Percentiles rank a stretch among this genome's conserved stretches.
Evolutionary conservation across 1,284 basidiomycete species (phyloP).

Genomic region (Trichosporon coremiiforme): DNA sequence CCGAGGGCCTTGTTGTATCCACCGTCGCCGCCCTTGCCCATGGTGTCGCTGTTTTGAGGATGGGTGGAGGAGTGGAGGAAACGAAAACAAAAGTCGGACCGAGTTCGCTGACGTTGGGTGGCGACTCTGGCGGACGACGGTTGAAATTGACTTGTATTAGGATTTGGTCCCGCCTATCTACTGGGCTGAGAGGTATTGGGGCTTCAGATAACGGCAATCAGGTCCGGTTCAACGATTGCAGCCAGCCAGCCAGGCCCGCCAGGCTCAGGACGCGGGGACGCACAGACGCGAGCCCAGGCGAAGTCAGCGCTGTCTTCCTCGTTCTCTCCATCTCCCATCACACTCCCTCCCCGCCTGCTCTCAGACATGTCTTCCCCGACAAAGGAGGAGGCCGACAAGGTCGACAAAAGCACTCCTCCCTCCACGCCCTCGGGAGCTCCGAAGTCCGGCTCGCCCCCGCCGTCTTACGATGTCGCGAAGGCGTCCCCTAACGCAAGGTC

Average conservation of each 20-base stretch:
- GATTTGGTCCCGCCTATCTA: conserved; percentile 13
- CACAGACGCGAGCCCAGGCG: background rate
- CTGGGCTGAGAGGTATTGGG: background rate
- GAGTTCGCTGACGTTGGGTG: background rate
- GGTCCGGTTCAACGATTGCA: background rate
- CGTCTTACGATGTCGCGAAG: background rate
- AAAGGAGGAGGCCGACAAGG: background rate
- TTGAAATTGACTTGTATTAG: background rate
- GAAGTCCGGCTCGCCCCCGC: conserved; percentile 23
- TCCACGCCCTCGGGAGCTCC: conserved; percentile 42
- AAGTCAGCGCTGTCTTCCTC: background rate
- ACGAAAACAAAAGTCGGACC: conserved; percentile 8
- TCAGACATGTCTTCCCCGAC: background rate
- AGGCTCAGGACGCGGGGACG: background rate
- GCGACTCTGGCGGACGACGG: background rate
- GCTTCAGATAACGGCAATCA: conserved; percentile 19
- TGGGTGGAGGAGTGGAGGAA: background rate
- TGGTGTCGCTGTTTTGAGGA: conserved; percentile 29
- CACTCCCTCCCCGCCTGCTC: background rate
- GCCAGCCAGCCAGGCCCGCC: no score
- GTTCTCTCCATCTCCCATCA: conserved; percentile 7
- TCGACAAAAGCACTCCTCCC: background rate
- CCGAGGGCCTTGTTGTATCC: conserved; percentile 88
- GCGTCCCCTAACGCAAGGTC: conserved; percentile 13
- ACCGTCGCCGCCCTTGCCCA: conserved; percentile 62